Conservation (phyloP, 2,329 filamentous ascomycete species). For the Pyrenophora seminiperda region DNA sequence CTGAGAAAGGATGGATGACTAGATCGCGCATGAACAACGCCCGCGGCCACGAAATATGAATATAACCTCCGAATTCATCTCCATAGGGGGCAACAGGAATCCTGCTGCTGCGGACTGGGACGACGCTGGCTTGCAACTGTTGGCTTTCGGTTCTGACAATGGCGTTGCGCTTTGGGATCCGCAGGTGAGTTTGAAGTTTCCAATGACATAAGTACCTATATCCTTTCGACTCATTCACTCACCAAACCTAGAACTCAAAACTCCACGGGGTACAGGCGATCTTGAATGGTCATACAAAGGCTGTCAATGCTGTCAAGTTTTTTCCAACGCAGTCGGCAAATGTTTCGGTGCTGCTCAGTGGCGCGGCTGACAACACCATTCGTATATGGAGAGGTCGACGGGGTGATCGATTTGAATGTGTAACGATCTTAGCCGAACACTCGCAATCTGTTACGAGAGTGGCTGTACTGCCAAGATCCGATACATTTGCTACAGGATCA, state of each 20-base stretch:
- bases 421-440: slow-evolving; percentile 66
- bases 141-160: slow-evolving; percentile 88
- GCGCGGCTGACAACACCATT: slow-evolving; percentile 79
- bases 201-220: neutral
- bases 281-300: slow-evolving; percentile 75
- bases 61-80: slow-evolving; percentile 59
- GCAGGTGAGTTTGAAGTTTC: slow-evolving; percentile 61
- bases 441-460: slow-evolving; percentile 74
- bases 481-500: slow-evolving; percentile 63
- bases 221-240: slow-evolving; percentile 18
- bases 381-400: slow-evolving; percentile 61
- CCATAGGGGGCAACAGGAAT: slow-evolving; percentile 87
- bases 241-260: slow-evolving; percentile 47
- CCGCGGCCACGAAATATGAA: slow-evolving; percentile 37
- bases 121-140: slow-evolving; percentile 62
- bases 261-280: slow-evolving; percentile 67
- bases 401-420: slow-evolving; percentile 46
- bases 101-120: slow-evolving; percentile 92
- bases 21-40: slow-evolving; percentile 21
- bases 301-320: slow-evolving; percentile 84
- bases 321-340: slow-evolving; percentile 60
- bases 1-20: slow-evolving; percentile 25
- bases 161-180: slow-evolving; percentile 91
- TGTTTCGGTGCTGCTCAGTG: slow-evolving; percentile 70
- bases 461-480: slow-evolving; percentile 51